Evolutionary conservation across 345 rosid genomes (phyloP).

Genomic region (Odontarrhena argentea): DNA sequence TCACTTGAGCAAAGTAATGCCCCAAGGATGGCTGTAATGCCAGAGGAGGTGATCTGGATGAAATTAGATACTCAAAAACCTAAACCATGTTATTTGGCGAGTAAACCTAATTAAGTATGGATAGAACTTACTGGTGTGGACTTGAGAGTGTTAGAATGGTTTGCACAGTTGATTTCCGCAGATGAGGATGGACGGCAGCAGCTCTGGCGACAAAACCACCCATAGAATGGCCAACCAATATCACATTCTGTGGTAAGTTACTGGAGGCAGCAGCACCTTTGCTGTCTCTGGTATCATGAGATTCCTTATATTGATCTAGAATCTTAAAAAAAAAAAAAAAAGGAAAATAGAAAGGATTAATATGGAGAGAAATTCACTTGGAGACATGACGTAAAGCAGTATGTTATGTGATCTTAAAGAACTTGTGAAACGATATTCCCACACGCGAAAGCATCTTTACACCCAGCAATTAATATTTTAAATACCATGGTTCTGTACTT

Average conservation of each 20-base stretch:
- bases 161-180: constrained; percentile 79
- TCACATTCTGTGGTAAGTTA: constrained; percentile 75
- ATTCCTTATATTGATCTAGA: constrained; percentile 86
- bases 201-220: constrained; percentile 99
- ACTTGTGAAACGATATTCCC: constrained; percentile 13
- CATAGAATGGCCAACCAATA: constrained; percentile 97
- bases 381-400: constrained; percentile 21
- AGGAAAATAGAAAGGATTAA: neutral
- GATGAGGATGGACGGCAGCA: constrained; percentile 76
- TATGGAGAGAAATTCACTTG: neutral
- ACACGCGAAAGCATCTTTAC: neutral
- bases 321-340: constrained; percentile 52
- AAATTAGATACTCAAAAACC: constrained; percentile 41
- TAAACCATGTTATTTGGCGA: constrained; percentile 27
- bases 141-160: constrained; percentile 92
- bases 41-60: constrained; percentile 91
- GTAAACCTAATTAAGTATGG: constrained; percentile 31
- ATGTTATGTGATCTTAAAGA: constrained; percentile 13
- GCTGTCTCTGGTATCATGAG: constrained; percentile 63
- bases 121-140: constrained; percentile 86
- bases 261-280: constrained; percentile 75
- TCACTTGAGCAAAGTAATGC: constrained; percentile 71
- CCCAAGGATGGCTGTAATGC: constrained; percentile 98
- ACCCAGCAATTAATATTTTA: neutral
- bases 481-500: neutral